Evolutionary conservation across 23 red algal genomes (phyloP), one percentile per base, ranked within the genome.

Genomic region (Pyropia haitanensis): DNA sequence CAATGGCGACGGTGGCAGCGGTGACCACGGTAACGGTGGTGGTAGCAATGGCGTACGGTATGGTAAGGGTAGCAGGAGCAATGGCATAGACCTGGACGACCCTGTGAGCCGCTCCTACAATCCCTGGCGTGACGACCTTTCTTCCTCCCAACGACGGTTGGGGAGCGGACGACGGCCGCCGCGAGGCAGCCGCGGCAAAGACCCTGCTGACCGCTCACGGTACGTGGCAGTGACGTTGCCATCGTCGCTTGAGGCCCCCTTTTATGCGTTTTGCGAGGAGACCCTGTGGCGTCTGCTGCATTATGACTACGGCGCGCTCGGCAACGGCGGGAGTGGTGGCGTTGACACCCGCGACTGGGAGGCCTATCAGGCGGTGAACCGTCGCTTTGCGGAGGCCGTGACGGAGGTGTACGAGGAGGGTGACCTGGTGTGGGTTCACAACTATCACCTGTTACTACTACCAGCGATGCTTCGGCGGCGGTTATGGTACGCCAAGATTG

Each of bases 351-450:
- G 74, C 15, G 61, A 68, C 23, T 88, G 81, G 68, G 57, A 65
- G 23, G 79, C 81, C 2, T 95, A 95, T 63, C 64, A 54, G 14
- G 33, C 70, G 17, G 81, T 87, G 34, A 95, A 88, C 28, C 65
- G 64, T 31, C 74, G 63, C 9, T 95, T 95, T 61, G 90, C 81
- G 1, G 90, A 95, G 52, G 67, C 82, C 53, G 66, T 95, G 62
- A 65, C 53, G 24, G 81, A 82, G 51, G 56, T 95, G 10, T 79
- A 73, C 68, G 78, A 79, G 68, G 79, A 84, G 21, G 78, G 78
- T 26, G 89, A 95, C 28, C 63, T 95, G 28, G 65, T 95, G 19
- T 95, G 89, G 89, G 77, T 95, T 19, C 89, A 95, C 52, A 76
- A 87, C 60, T 95, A 86, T 64, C 79, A 82, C 20, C 77, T 95